A percentile compares a stretch with the other conserved stretches of the same genome.
These are phyloP conservation scores for Pseudogymnoascus sp. DNA, from an alignment of 2,329 filamentous ascomycete species.

Conservation along the genomic window DNA sequence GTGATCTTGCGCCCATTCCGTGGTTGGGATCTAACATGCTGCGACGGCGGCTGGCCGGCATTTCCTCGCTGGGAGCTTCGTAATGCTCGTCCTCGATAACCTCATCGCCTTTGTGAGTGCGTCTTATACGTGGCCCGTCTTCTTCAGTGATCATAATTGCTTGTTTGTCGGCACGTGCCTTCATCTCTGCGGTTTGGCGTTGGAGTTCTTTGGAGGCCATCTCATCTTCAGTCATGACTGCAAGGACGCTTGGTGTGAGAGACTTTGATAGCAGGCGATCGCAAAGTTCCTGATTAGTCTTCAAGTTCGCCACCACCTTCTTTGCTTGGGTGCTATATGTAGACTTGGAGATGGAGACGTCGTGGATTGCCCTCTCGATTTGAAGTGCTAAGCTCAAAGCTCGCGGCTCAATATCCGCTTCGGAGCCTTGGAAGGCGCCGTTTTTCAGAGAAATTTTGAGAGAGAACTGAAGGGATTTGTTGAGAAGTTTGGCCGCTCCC, in stretches of 20 bases:
- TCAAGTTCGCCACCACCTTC: slow-evolving; percentile 76
- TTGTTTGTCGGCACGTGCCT: slow-evolving; percentile 71
- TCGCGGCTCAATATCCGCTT: slow-evolving; percentile 56
- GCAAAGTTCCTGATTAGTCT: slow-evolving; percentile 74
- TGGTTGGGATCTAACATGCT: slow-evolving; percentile 32
- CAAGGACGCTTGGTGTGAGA: slow-evolving; percentile 66
- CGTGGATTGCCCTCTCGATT: slow-evolving; percentile 65
- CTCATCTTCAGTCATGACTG: slow-evolving; percentile 82
- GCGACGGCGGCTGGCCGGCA: slow-evolving; percentile 29
- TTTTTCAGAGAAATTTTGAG: slow-evolving; percentile 61
- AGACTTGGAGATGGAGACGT: slow-evolving; percentile 44
- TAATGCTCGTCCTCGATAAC: slow-evolving; percentile 67
- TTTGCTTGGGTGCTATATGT: slow-evolving; percentile 60
- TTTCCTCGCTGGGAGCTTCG: slow-evolving; percentile 30
- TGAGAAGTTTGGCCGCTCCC: slow-evolving; percentile 60
- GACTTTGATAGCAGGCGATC: slow-evolving; percentile 65
- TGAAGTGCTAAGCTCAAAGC: slow-evolving; percentile 66
- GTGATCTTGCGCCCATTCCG: slow-evolving; percentile 27
- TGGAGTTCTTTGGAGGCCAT: slow-evolving; percentile 89
- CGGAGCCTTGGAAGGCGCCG: slow-evolving; percentile 53
- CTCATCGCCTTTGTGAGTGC: slow-evolving; percentile 94
- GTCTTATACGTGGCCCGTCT: slow-evolving; percentile 68
- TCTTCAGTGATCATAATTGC: slow-evolving; percentile 73
- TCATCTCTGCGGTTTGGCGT: slow-evolving; percentile 65
- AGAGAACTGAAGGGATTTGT: slow-evolving; percentile 59